Evolutionary conservation across 1,284 basidiomycete genomes (phyloP), one percentile per base, ranked within the genome.

Genomic region (Boletus semigastroideus): DNA sequence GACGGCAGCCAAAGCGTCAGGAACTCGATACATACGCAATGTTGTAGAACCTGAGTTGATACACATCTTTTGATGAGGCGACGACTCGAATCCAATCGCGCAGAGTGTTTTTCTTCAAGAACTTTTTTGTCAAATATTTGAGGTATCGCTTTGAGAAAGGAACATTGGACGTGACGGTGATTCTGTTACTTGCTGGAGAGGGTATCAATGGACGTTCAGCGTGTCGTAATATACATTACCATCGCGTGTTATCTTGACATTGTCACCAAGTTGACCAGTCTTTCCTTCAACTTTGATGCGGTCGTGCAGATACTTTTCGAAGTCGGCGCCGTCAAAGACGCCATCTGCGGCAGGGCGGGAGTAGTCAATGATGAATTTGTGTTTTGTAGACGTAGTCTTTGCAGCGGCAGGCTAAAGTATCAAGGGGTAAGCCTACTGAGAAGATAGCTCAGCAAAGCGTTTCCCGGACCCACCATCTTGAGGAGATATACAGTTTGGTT

Each of bases 281-380:
- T 90, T 90, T 43, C 80, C 82, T 19, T 80, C 84, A 59, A 95
- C 87, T 82, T 94, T 96, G 72, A 94, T 92, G 63, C 90, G 86
- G 78, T 96, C 93, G 72, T 95, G 92, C 53, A 97, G 80, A 80
- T 88, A 97, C 75, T 93, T 92, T 75, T 93, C 91, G 74, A 92
- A 95, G 64, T 88, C 87, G 55, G 89, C 90, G 58, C 88, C 87
- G 68, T 96, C 94, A 68, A 97, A 94, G 70, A 96, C 90, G 67
- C 86, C 86, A 73, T 96, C 93, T 59, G 80, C 77, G 51, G 92
- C 94, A 57, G 95, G 95, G 68, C 90, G 91, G 48, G 92, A 91
- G 82, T 92, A 96, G 84, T 97, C 94, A 72, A 98, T 84, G 72
- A 88, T 79, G 77, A 94, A 97, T 77, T 93, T 96, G 82, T 94